These are phyloP conservation scores for Sporothrix humicola DNA, from an alignment of 2,329 filamentous ascomycete species.

Conservation along the genomic window DNA sequence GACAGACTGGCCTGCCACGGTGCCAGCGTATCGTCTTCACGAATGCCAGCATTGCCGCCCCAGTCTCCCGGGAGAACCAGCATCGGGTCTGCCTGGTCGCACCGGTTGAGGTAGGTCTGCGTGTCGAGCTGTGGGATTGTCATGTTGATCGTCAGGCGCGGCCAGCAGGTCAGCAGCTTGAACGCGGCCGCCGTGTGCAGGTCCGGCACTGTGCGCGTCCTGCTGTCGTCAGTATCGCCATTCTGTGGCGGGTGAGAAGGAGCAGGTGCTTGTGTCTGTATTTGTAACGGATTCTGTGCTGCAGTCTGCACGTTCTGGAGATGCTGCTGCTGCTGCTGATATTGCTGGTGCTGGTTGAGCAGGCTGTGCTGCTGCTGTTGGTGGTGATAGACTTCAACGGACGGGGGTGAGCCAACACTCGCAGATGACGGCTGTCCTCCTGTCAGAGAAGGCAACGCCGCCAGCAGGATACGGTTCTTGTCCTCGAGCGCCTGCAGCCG, in stretches of 20 bases:
- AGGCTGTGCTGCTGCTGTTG: constrained; percentile 3
- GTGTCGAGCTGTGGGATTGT: constrained; percentile 3
- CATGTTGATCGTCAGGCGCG: constrained; percentile 9
- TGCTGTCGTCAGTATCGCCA: not conserved
- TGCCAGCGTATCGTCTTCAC: not conserved
- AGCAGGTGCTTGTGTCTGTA: not conserved
- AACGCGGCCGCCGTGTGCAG: constrained; percentile 16
- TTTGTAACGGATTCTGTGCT: not conserved
- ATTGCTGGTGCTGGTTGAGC: not conserved
- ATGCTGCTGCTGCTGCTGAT: not conserved
- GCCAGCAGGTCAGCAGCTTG: constrained; percentile 16
- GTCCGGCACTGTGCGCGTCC: not conserved
- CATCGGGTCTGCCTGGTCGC: constrained; percentile 12
- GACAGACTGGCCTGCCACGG: constrained; percentile 1
- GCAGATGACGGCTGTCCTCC: not conserved
- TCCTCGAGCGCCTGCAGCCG: constrained; percentile 16
- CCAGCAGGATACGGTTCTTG: constrained; percentile 10
- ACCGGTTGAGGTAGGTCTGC: not conserved
- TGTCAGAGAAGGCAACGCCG: constrained; percentile 1
- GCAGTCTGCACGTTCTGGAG: not conserved
- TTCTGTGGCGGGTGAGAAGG: not conserved
- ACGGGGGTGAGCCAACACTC: not conserved
- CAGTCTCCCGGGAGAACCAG: not conserved
- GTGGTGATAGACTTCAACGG: not conserved
- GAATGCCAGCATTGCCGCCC: not conserved